phyloP scores from a whole-genome alignment of 2,329 filamentous ascomycete species.

The Curvularia sp. region DNA sequence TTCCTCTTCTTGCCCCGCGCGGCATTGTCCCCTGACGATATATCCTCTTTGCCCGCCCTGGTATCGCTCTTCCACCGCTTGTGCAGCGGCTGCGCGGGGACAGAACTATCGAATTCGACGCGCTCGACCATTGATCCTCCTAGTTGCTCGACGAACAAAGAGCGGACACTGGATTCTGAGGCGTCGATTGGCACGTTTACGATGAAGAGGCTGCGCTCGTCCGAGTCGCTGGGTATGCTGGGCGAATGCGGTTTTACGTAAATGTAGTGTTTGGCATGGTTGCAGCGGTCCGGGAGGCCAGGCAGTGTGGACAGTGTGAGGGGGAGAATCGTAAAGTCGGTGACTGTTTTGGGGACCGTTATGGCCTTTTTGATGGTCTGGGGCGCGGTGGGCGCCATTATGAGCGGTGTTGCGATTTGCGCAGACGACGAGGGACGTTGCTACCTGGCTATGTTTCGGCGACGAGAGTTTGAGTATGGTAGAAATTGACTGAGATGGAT shows the following conservation, averaged over 20 bases:
- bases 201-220: slow-evolving; percentile 83
- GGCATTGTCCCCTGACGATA: slow-evolving; percentile 15
- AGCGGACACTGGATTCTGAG: slow-evolving; percentile 76
- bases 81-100: slow-evolving; percentile 55
- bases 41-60: neutral
- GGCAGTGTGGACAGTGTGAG: slow-evolving; percentile 61
- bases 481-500: neutral
- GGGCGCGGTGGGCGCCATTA: slow-evolving; percentile 30
- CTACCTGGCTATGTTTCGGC: slow-evolving; percentile 1
- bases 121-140: slow-evolving; percentile 79
- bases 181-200: slow-evolving; percentile 88
- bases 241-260: slow-evolving; percentile 86
- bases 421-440: neutral
- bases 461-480: neutral
- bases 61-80: slow-evolving; percentile 51
- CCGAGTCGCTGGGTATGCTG: slow-evolving; percentile 67
- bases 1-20: slow-evolving; percentile 63
- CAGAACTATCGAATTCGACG: slow-evolving; percentile 70
- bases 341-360: slow-evolving; percentile 48
- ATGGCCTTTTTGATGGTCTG: slow-evolving; percentile 27
- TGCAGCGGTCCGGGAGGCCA: slow-evolving; percentile 58
- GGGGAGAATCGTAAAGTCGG: slow-evolving; percentile 73
- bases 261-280: slow-evolving; percentile 74
- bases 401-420: slow-evolving; percentile 8
- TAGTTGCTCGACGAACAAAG: slow-evolving; percentile 76